Percentiles rank a stretch among this genome's conserved stretches.
Conservation (phyloP, 2,329 filamentous ascomycete genomes). For the Fusarium miscanthi region DNA sequence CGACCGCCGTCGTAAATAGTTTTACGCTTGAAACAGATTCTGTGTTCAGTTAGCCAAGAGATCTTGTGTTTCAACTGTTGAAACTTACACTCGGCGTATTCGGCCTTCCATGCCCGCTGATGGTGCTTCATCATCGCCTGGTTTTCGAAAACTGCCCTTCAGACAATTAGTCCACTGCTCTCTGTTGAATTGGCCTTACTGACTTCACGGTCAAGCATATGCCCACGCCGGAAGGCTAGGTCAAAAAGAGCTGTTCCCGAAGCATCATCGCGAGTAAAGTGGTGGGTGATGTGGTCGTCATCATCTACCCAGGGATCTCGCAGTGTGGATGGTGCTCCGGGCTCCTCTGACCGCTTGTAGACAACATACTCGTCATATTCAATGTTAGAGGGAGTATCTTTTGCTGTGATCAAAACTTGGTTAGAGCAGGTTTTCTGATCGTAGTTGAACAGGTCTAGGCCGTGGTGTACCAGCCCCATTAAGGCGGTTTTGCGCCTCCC, state of each 20-base stretch:
- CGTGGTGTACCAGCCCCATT: constrained; percentile 44
- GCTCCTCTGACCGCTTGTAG: constrained; percentile 43
- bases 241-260: constrained; percentile 48
- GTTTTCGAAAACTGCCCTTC: constrained; percentile 44
- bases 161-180: not conserved
- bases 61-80: not conserved
- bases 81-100: constrained; percentile 51
- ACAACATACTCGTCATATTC: constrained; percentile 55
- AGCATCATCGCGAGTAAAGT: constrained; percentile 49
- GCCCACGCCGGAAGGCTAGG: constrained; percentile 48
- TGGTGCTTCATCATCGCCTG: constrained; percentile 34
- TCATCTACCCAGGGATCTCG: constrained; percentile 15
- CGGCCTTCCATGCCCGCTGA: constrained; percentile 48
- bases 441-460: constrained; percentile 53
- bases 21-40: constrained; percentile 52
- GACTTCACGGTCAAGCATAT: constrained; percentile 47
- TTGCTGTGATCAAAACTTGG: constrained; percentile 49
- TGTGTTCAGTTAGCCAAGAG: constrained; percentile 24
- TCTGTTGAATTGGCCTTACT: not conserved
- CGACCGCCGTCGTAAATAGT: constrained; percentile 47
- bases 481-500: constrained; percentile 41
- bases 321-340: constrained; percentile 7
- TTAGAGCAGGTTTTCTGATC: constrained; percentile 49
- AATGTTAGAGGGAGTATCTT: constrained; percentile 47
- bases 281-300: constrained; percentile 48